Base-by-base conservation (phyloP, 73 alveolate species). In the Uronychia binucleata region DNA sequence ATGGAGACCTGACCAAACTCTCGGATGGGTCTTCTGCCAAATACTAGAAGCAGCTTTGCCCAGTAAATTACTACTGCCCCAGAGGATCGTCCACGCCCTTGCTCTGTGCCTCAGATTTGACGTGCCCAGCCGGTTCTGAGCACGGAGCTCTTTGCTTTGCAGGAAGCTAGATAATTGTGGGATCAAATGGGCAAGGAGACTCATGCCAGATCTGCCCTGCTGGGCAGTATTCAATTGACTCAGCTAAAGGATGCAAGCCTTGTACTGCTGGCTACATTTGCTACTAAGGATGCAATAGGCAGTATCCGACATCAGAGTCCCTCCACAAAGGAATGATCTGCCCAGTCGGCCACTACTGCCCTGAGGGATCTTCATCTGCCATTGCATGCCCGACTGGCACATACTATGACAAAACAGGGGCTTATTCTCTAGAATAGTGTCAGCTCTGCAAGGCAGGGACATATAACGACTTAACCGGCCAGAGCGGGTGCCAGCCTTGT, bases 191-290 rank as follows among this genome's bases (percentile, higher is more conserved):
- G 0, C 78, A 78, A 26, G 82, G 28, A 0, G 84, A 89, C 58
- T 83, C 85, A 28, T 89, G 95, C 82, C 31, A 60, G 0, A 46
- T 82, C 0, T 92, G 97, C 67, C 88, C 90, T 13, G 59, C 31
- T 0, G 97, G 97, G 28, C 76, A 46, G 60, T 82, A 82, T 77
- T 82, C 89, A 0, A 83, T 90, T 35, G 91, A 76, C 19, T 33
- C 80, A 25, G 81, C 81, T 1, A 57, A 31, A 28, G 35, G 75
- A 28, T 83, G 93, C 60, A 0, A 33, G 31, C 59, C 80, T 59
- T 95, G 98, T 84, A 74, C 94, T 1, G 95, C 94, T 46, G 96
- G 98, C 26, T 88, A 91, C 59, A 58, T 85, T 26, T 91, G 98
- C 88, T 89, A 84, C 60, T 91, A 91, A 28, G 85, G 78, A 76